Base-by-base conservation (phyloP, 441 rosid species). In the Mallotus repandus region DNA sequence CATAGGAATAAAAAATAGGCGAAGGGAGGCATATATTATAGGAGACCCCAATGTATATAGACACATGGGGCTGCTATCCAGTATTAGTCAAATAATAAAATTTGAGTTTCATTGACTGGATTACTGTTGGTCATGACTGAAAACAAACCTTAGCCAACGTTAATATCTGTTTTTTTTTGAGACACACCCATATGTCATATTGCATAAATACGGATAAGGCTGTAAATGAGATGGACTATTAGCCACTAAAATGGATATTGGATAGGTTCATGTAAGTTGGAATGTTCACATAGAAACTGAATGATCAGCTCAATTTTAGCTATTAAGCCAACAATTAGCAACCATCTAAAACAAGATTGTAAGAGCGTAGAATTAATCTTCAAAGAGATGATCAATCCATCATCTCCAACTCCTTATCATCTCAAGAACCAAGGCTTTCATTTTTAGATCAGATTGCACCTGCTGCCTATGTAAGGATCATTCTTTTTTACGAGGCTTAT, bases 401-500 rank as follows among this genome's bases (percentile, higher is more conserved):
- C 48, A 53, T 53, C 60, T 29, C 4, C 71, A 68, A 53, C 71
- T 9, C 71, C 71, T 0, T 18, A n/a, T 35, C 59, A 68, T 22
- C 61, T 53, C 1, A 68, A 9, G 54, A 71, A 55, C 60, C 52
- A 71, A 35, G 35, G 4, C 74, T 71, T 25, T 71, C 68, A 16
- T 32, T 38, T 11, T 15, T 46, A 8, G 74, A 71, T 22, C 74
- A 69, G 19, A 32, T 73, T 4, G 38, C 54, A 16, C 74, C 59
- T 60, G 70, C 68, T 2, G 4, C 61, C 0, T 66, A 69, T 22
- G 4, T 54, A 5, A 76, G 74, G 10, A 5, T 68, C 15, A 63
- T 69, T 45, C 61, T 81, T 13, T 81, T 77, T 22, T 81, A 75
- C 56, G 53, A 49, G 16, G 15, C 13, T 5, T 3, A 41, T 41